A percentile compares a stretch with the other conserved stretches of the same genome.
These are phyloP conservation scores for Sicyos edulis DNA, from an alignment of 306 rosid species.

Conservation along the genomic window DNA sequence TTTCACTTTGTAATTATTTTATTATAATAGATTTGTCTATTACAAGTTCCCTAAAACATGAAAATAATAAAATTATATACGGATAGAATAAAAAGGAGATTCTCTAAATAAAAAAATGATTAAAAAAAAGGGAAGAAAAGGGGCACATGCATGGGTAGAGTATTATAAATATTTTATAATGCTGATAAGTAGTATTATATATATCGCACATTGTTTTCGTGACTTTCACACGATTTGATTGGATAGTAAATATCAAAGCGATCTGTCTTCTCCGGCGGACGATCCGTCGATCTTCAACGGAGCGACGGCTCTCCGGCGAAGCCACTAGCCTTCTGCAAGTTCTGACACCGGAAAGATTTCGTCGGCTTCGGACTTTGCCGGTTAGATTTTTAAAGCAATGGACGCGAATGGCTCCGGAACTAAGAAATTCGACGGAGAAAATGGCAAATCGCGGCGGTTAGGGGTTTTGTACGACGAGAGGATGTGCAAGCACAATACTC, in stretches of 20 bases:
- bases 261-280: not conserved
- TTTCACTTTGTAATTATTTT: too few species aligned
- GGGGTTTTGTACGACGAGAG: slow-evolving; percentile 73
- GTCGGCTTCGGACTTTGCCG: not conserved
- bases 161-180: too few species aligned
- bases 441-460: slow-evolving; percentile 34
- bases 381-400: not conserved
- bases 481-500: slow-evolving; percentile 63
- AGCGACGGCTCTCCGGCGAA: not conserved
- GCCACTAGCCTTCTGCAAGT: not conserved
- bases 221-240: not conserved
- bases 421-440: not conserved
- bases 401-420: not conserved
- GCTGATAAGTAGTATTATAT: too few species aligned
- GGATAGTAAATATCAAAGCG: not conserved
- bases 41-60: too few species aligned
- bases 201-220: too few species aligned
- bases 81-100: too few species aligned
- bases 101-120: too few species aligned
- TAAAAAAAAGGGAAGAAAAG: too few species aligned
- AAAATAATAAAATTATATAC: too few species aligned
- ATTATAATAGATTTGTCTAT: too few species aligned
- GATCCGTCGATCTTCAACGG: not conserved
- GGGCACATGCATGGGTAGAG: too few species aligned
- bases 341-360: not conserved